Evolutionary conservation across 768 basidiomycete genomes (phyloP).

Genomic region (Leucosporidium creatinivorum): DNA sequence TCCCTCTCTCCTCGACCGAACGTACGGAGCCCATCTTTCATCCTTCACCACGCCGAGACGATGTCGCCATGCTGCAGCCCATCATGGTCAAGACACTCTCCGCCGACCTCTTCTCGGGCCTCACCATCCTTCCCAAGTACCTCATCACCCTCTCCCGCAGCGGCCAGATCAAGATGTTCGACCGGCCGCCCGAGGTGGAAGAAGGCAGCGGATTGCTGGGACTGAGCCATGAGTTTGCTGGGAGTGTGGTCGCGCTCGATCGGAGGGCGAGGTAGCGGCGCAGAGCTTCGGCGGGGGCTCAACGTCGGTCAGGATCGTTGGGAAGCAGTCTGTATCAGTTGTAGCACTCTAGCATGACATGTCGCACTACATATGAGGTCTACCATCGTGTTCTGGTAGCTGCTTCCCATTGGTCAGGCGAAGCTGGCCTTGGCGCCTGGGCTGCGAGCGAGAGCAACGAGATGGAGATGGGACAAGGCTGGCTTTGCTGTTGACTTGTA

Average conservation of each 20-base stretch:
- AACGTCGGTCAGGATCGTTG: too few relatives aligned
- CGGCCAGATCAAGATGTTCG: conserved; percentile 75
- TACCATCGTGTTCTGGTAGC: too few relatives aligned
- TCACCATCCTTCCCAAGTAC: conserved; percentile 70
- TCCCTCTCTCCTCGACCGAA: conserved; percentile 44
- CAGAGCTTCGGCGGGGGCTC: too few relatives aligned
- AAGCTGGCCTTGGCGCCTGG: too few relatives aligned
- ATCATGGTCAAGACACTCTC: conserved; percentile 66
- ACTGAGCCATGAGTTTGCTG: conserved; percentile 22
- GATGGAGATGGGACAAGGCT: too few relatives aligned
- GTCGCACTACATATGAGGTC: too few relatives aligned
- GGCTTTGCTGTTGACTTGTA: too few relatives aligned
- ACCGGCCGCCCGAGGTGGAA: conserved; percentile 35
- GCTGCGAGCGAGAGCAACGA: too few relatives aligned
- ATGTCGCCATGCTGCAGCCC: conserved; percentile 40
- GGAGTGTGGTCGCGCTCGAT: conserved; percentile 18
- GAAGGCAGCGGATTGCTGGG: conserved; percentile 7
- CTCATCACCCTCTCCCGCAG: conserved; percentile 70
- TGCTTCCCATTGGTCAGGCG: too few relatives aligned
- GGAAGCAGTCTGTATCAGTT: too few relatives aligned
- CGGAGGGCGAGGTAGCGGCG: conserved; percentile 15
- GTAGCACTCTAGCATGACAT: too few relatives aligned
- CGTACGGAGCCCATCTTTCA: conserved; percentile 51
- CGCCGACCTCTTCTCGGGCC: conserved; percentile 62
- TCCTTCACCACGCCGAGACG: conserved; percentile 80